Evolutionary conservation across 169 alveolate genomes (phyloP).

Genomic region (Eimeria nieschulzi): DNA sequence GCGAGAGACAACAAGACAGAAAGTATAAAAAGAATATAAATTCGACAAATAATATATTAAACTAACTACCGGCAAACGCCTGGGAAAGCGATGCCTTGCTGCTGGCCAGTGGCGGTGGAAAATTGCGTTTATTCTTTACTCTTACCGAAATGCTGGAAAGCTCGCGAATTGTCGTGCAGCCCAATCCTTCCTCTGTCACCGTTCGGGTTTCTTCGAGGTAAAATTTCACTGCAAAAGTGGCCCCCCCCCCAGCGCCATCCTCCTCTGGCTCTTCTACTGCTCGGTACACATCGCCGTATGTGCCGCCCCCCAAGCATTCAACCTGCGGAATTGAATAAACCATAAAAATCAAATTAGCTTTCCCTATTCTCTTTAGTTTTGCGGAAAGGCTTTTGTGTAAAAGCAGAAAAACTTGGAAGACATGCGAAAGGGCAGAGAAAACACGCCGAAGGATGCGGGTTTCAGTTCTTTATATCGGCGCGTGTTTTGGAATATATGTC

Average conservation of each 20-base stretch:
- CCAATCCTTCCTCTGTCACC: slow-evolving; percentile 90
- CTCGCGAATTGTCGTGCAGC: slow-evolving; percentile 90
- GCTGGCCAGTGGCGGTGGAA: too few relatives aligned
- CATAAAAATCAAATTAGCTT: too few relatives aligned
- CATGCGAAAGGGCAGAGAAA: background rate
- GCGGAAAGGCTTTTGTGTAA: too few relatives aligned
- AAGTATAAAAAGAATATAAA: too few relatives aligned
- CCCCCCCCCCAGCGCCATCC: slow-evolving; percentile 49
- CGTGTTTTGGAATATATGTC: too few relatives aligned
- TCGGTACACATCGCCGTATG: slow-evolving; percentile 92
- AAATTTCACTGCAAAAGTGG: slow-evolving; percentile 85
- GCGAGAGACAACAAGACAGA: background rate
- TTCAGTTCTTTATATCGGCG: background rate
- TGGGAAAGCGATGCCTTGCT: too few relatives aligned
- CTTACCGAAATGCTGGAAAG: slow-evolving; percentile 86
- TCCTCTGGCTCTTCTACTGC: slow-evolving; percentile 81
- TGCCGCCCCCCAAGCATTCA: slow-evolving; percentile 89
- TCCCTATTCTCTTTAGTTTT: too few relatives aligned
- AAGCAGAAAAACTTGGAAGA: background rate
- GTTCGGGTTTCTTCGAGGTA: slow-evolving; percentile 88
- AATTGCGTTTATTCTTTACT: too few relatives aligned
- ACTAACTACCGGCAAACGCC: background rate
- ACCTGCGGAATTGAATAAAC: background rate
- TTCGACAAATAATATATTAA: background rate
- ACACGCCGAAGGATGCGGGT: background rate